These are phyloP conservation scores for Neofusicoccum sp. DNA, from an alignment of 2,329 filamentous ascomycete genomes.

Conservation along the genomic window DNA sequence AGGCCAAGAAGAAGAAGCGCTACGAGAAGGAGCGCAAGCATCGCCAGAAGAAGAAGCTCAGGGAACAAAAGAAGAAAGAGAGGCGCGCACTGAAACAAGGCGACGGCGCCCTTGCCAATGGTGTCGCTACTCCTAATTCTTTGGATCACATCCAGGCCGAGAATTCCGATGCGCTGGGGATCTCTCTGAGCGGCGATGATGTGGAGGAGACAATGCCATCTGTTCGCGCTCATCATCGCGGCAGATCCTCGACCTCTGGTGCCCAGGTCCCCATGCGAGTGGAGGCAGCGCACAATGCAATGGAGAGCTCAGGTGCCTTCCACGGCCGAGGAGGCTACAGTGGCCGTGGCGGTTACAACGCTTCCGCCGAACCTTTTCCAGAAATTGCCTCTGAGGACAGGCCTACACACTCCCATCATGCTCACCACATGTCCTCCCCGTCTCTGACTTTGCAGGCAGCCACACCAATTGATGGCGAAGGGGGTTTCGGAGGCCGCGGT, in stretches of 20 bases:
- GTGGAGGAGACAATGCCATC: constrained; percentile 10
- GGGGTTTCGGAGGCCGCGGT: constrained; percentile 26
- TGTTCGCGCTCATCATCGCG: constrained; percentile 16
- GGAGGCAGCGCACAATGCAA: constrained; percentile 21
- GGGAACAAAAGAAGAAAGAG: constrained; percentile 41
- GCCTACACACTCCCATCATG: background rate
- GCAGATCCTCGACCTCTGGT: constrained; percentile 14
- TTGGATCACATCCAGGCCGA: constrained; percentile 1
- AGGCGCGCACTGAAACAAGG: constrained; percentile 26
- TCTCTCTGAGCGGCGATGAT: constrained; percentile 14
- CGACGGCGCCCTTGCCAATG: constrained; percentile 18
- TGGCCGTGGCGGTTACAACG: constrained; percentile 35
- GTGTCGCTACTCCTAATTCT: constrained; percentile 24
- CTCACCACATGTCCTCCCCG: background rate
- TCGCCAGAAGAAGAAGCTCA: constrained; percentile 42
- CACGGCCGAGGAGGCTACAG: constrained; percentile 39
- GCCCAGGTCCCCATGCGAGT: constrained; percentile 10
- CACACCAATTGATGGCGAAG: constrained; percentile 19
- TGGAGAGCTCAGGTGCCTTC: constrained; percentile 32
- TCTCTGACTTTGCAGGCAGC: constrained; percentile 16
- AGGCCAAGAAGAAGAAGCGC: constrained; percentile 40
- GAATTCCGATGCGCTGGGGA: constrained; percentile 11
- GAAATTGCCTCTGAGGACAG: constrained; percentile 10
- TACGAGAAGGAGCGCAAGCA: constrained; percentile 38
- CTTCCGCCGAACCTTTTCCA: constrained; percentile 27